Percentiles rank a stretch among this genome's conserved stretches.
These are phyloP conservation scores for Galeopsis tetrahit DNA, from an alignment of 257 asterid species.

Conservation along the genomic window DNA sequence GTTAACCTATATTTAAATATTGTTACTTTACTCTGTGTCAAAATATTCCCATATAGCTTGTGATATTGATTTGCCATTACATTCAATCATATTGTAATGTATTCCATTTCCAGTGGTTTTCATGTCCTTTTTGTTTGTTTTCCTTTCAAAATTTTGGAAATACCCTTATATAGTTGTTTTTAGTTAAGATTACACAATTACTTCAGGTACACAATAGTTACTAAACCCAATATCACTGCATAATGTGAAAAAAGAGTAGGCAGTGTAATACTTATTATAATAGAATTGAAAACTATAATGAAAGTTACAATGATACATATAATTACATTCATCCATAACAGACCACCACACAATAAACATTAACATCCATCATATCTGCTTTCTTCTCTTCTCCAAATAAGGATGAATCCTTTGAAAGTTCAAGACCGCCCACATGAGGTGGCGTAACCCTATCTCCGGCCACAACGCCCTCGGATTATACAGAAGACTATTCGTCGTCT, in stretches of 20 bases:
- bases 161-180: neutral
- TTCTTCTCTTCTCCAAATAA: slow-evolving; percentile 55
- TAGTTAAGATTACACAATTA: too few species aligned
- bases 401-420: slow-evolving; percentile 57
- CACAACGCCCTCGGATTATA: slow-evolving; percentile 66
- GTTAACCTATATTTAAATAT: neutral
- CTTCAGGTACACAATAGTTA: too few species aligned
- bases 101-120: slow-evolving; percentile 14
- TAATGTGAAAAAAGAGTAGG: neutral
- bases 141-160: neutral
- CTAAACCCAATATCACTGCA: neutral
- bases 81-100: slow-evolving; percentile 27
- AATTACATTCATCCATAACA: neutral
- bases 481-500: slow-evolving; percentile 61
- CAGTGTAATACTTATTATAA: slow-evolving; percentile 20
- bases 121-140: neutral
- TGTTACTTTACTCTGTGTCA: slow-evolving; percentile 10
- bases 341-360: neutral
- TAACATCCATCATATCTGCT: slow-evolving; percentile 33
- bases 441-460: slow-evolving; percentile 79
- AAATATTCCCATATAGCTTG: slow-evolving; percentile 13
- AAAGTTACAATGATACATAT: neutral
- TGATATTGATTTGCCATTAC: slow-evolving; percentile 3
- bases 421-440: slow-evolving; percentile 73
- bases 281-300: neutral